These are phyloP conservation scores for Gossypium aridum DNA, from an alignment of 441 rosid genomes.

Conservation along the genomic window DNA sequence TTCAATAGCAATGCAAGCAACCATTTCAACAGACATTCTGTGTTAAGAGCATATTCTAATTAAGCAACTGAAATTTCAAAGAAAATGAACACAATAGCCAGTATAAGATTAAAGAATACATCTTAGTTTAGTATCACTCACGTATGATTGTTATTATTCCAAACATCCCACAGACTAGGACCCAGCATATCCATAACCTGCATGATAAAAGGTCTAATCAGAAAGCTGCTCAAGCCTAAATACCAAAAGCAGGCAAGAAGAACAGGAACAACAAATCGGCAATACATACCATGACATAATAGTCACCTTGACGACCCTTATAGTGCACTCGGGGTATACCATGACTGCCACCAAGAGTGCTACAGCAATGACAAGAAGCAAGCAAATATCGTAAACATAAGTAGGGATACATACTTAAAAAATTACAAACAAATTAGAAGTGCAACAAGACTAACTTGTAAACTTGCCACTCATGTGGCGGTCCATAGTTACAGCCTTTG, in stretches of 20 bases:
- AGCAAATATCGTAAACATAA: conserved; percentile 8
- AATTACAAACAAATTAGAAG: not conserved
- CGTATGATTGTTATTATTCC: conserved; percentile 60
- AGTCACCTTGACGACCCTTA: conserved; percentile 73
- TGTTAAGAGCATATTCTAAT: conserved; percentile 3
- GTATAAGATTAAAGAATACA: not conserved
- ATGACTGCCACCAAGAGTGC: conserved; percentile 66
- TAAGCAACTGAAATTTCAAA: conserved; percentile 7
- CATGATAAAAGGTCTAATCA: not conserved
- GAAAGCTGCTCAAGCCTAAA: no score
- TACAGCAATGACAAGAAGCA: conserved; percentile 15
- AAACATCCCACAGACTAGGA: conserved; percentile 77
- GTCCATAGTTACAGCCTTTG: conserved; percentile 73
- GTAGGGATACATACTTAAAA: not conserved
- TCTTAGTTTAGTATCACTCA: conserved; percentile 25
- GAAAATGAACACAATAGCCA: not conserved
- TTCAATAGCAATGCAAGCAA: conserved; percentile 76
- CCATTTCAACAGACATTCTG: conserved; percentile 71
- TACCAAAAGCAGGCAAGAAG: not conserved
- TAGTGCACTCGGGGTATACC: conserved; percentile 62
- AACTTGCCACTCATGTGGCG: conserved; percentile 72
- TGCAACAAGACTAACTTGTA: conserved; percentile 40
- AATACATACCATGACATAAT: conserved; percentile 57
- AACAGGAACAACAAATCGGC: not conserved
- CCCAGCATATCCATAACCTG: conserved; percentile 83